These are phyloP conservation scores for Blepharisma undulans DNA, from an alignment of 169 alveolate species.

Conservation along the genomic window DNA sequence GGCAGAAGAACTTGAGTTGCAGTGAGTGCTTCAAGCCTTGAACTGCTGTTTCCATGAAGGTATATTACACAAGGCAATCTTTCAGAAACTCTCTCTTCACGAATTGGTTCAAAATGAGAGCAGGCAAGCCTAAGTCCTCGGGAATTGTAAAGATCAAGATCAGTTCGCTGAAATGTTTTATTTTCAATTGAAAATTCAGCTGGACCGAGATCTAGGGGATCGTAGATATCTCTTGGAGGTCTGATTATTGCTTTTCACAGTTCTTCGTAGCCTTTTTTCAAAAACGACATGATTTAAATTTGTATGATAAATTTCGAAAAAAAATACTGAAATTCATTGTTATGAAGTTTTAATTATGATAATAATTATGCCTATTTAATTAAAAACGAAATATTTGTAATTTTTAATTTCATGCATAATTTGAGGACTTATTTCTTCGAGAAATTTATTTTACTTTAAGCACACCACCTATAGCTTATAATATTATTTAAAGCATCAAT, in stretches of 20 bases:
- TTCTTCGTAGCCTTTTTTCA: conserved; percentile 45
- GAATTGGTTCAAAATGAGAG: conserved; percentile 89
- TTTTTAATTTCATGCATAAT: too few species aligned
- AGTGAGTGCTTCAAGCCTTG: conserved; percentile 66
- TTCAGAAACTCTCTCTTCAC: conserved; percentile 56
- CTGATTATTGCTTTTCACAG: conserved; percentile 88
- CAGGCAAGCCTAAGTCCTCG: conserved; percentile 84
- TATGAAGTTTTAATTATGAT: background rate
- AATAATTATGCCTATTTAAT: too few species aligned
- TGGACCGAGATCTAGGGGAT: conserved; percentile 76
- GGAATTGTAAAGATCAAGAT: conserved; percentile 79
- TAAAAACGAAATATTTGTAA: too few species aligned
- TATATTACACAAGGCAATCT: conserved; percentile 85
- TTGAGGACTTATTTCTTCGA: too few species aligned
- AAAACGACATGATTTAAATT: background rate
- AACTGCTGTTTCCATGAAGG: conserved; percentile 88
- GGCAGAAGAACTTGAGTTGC: background rate
- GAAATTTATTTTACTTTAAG: too few species aligned
- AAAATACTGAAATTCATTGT: background rate
- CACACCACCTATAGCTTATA: background rate
- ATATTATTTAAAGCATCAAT: too few species aligned
- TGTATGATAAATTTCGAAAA: background rate
- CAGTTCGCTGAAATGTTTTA: conserved; percentile 75
- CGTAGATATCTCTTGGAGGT: conserved; percentile 86
- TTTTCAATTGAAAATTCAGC: conserved; percentile 63